A percentile compares a stretch with the other conserved stretches of the same genome.
These are phyloP conservation scores for Chlorociboria aeruginascens DNA, from an alignment of 495 filamentous ascomycete genomes.

Conservation along the genomic window DNA sequence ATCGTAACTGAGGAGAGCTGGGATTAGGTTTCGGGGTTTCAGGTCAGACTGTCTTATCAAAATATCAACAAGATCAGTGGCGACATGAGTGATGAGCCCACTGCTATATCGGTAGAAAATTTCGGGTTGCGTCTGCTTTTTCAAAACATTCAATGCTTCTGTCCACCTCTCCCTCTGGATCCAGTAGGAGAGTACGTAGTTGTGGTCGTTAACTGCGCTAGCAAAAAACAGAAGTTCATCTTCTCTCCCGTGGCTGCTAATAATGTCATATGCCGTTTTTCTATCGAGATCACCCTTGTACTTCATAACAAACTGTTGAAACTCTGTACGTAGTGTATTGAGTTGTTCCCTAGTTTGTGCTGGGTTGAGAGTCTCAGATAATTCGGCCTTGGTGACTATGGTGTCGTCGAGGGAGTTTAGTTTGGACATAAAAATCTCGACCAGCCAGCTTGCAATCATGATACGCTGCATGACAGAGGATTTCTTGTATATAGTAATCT, in stretches of 20 bases:
- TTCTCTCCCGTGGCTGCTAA: constrained; percentile 89
- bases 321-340: constrained; percentile 55
- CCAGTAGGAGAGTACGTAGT: constrained; percentile 94
- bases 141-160: constrained; percentile 78
- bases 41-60: constrained; percentile 85
- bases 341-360: constrained; percentile 65
- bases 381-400: constrained; percentile 78
- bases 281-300: constrained; percentile 78
- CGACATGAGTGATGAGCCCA: constrained; percentile 84
- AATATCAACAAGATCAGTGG: constrained; percentile 78
- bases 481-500: constrained; percentile 73
- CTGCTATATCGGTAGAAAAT: constrained; percentile 94
- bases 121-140: constrained; percentile 80
- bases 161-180: constrained; percentile 89
- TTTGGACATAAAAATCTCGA: constrained; percentile 96
- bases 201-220: constrained; percentile 75
- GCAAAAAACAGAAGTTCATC: constrained; percentile 88
- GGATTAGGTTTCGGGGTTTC: constrained; percentile 80
- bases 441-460: constrained; percentile 91
- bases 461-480: constrained; percentile 78
- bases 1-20: constrained; percentile 88
- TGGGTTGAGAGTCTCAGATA: constrained; percentile 56
- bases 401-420: constrained; percentile 90
- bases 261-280: constrained; percentile 89
- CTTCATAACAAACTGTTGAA: constrained; percentile 73